Evolutionary conservation across 305 asterid genomes (phyloP).

Genomic region (Fraxinus nigra): DNA sequence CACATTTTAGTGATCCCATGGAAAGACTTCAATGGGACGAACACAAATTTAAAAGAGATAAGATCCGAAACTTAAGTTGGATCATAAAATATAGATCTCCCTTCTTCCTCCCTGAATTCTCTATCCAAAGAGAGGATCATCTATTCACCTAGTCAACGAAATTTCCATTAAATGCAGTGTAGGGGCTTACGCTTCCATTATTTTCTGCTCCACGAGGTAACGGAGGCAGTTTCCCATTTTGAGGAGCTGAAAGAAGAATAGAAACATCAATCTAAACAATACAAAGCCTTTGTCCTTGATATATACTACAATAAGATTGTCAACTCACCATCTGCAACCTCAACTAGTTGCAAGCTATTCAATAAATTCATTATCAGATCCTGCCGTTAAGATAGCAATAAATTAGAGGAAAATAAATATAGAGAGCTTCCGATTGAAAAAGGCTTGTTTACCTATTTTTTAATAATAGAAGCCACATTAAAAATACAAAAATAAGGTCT

Average conservation of each 20-base stretch:
- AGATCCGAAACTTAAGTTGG: neutral
- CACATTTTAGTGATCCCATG: neutral
- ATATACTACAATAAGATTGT: conserved; percentile 14
- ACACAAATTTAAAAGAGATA: neutral
- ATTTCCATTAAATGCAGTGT: conserved; percentile 9
- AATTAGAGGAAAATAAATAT: conserved; percentile 15
- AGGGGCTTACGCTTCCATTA: conserved; percentile 78
- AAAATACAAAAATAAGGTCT: conserved; percentile 9
- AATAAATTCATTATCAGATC: conserved; percentile 83
- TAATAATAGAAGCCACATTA: conserved; percentile 8
- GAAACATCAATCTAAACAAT: conserved; percentile 26
- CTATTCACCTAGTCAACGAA: conserved; percentile 20
- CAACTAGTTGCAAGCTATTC: conserved; percentile 79
- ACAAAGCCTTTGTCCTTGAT: conserved; percentile 10
- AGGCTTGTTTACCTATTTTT: neutral
- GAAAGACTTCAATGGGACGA: neutral
- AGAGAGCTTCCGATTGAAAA: conserved; percentile 1
- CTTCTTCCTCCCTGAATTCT: conserved; percentile 18
- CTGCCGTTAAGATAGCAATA: conserved; percentile 42
- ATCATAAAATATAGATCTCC: conserved; percentile 15
- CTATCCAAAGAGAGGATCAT: neutral
- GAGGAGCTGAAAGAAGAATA: conserved; percentile 59
- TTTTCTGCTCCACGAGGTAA: conserved; percentile 68
- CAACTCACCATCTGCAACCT: conserved; percentile 74
- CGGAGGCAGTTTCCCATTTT: conserved; percentile 82